A percentile compares a stretch with the other conserved stretches of the same genome.
phyloP scores from a whole-genome alignment of 2,329 filamentous ascomycete genomes.

The Fusarium xylarioides region DNA sequence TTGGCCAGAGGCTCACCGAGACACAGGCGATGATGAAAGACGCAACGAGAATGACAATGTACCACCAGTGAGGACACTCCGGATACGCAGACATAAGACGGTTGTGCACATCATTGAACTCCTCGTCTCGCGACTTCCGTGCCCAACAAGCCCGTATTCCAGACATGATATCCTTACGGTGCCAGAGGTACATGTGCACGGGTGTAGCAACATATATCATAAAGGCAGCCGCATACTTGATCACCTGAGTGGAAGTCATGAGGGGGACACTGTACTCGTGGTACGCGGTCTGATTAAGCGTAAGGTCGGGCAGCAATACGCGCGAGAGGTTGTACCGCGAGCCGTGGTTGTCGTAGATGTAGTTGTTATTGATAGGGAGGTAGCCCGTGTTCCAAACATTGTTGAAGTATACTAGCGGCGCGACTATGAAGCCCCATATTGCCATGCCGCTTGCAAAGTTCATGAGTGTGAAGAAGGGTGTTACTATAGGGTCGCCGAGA shows the following conservation, averaged over 20 bases:
- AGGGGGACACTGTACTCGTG: constrained; percentile 62
- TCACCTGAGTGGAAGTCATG: constrained; percentile 54
- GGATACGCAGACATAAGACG: constrained; percentile 46
- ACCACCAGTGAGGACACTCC: constrained; percentile 65
- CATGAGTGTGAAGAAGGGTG: constrained; percentile 43
- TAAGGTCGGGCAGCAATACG: constrained; percentile 59
- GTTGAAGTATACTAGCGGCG: constrained; percentile 58
- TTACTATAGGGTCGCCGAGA: constrained; percentile 45
- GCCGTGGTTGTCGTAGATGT: constrained; percentile 66
- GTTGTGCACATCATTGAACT: constrained; percentile 48
- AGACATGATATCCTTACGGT: constrained; percentile 43
- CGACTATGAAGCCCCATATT: constrained; percentile 61
- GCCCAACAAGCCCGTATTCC: constrained; percentile 42
- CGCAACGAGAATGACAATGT: constrained; percentile 55
- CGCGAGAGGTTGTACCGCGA: constrained; percentile 59
- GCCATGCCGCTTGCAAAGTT: constrained; percentile 51
- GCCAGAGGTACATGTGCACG: constrained; percentile 45
- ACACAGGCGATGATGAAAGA: constrained; percentile 54
- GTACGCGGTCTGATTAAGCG: constrained; percentile 62
- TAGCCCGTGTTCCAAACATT: constrained; percentile 61
- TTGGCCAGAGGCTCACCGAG: constrained; percentile 57
- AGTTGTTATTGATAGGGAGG: constrained; percentile 63
- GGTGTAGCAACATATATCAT: constrained; percentile 43
- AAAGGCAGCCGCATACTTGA: constrained; percentile 47
- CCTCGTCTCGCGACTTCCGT: constrained; percentile 48